phyloP scores from a whole-genome alignment of 2,329 filamentous ascomycete genomes.

The Colletotrichum echinochloae region DNA sequence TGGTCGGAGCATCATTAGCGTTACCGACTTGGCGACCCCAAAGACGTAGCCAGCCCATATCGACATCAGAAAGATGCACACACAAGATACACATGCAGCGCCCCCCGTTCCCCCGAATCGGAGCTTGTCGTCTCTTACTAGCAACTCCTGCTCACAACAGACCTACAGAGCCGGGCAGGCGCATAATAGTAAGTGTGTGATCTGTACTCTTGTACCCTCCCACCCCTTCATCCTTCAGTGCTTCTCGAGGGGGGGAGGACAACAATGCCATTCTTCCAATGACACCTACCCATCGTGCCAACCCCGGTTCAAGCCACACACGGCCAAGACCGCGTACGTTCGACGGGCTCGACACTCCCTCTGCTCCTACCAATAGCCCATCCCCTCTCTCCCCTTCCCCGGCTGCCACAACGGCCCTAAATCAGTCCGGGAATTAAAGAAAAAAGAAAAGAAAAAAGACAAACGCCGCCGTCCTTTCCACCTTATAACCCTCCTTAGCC shows the following conservation, averaged over 20 bases:
- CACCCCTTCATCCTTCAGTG: not conserved
- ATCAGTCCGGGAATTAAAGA: not conserved
- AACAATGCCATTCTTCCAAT: slow-evolving; percentile 5
- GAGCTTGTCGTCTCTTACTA: not conserved
- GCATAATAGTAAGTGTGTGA: not conserved
- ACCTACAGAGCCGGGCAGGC: not conserved
- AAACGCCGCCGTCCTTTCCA: not conserved
- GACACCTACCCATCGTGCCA: not conserved
- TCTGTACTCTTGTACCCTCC: not conserved
- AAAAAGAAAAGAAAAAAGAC: not conserved
- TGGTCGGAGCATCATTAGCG: not conserved
- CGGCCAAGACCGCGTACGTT: not conserved
- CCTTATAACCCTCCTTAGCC: not conserved
- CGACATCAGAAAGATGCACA: not conserved
- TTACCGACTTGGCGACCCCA: not conserved
- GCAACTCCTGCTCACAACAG: not conserved
- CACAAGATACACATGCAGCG: not conserved
- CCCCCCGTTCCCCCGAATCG: not conserved
- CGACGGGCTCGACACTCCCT: not conserved
- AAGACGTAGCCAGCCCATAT: slow-evolving; percentile 1
- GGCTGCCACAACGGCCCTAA: not conserved
- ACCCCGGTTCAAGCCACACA: not conserved
- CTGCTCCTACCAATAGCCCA: not conserved
- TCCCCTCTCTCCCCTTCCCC: not conserved
- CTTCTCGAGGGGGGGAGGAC: no score